These are phyloP conservation scores for Nemania sp. DNA, from an alignment of 2,329 filamentous ascomycete species.

Conservation along the genomic window DNA sequence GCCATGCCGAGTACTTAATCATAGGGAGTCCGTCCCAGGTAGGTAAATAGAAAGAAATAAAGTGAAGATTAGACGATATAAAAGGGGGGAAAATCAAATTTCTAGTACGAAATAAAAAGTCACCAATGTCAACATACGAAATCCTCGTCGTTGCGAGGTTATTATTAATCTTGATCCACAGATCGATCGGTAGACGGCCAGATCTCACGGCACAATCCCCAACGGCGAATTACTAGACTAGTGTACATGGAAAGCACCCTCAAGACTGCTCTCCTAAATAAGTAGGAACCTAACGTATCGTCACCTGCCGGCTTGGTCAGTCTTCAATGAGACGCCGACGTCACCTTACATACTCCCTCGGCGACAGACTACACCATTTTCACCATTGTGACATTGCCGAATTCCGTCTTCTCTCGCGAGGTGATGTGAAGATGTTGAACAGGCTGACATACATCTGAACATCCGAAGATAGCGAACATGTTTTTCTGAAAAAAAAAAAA, in stretches of 20 bases:
- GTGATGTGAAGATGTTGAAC: too few relatives aligned
- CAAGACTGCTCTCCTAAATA: too few relatives aligned
- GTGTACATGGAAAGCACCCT: conserved; percentile 5
- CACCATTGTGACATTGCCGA: background rate
- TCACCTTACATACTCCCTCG: background rate
- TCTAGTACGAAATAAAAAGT: too few relatives aligned
- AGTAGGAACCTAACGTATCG: background rate
- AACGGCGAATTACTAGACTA: conserved; percentile 5
- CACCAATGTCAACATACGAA: background rate
- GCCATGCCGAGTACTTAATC: too few relatives aligned
- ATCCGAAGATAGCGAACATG: background rate
- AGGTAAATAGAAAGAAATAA: too few relatives aligned
- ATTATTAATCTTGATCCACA: background rate
- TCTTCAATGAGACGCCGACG: background rate
- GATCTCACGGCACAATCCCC: conserved; percentile 4
- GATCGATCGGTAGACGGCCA: too few relatives aligned
- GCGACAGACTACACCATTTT: conserved; percentile 3
- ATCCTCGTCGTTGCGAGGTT: conserved; percentile 15
- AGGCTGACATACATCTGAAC: too few relatives aligned
- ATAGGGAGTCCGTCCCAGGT: too few relatives aligned
- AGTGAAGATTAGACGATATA: too few relatives aligned
- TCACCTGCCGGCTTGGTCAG: conserved; percentile 1
- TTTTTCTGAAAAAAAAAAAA: background rate
- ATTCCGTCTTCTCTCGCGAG: background rate
- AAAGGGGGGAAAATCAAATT: too few relatives aligned